phyloP scores from a whole-genome alignment of 306 rosid species.

The Prunus persica region Prunus_persica_NCBIv2 NC_034016.1:18572001-18572500 shows the following conservation, averaged over 20 bases:
- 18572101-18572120: constrained; percentile 94
- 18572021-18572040: constrained; percentile 84
- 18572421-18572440: neutral
- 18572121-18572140: neutral
- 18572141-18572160: neutral
- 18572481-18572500: neutral
- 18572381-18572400: neutral
- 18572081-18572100: constrained; percentile 98
- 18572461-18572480: neutral
- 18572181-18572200: neutral
- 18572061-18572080: constrained; percentile 97
- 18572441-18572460: neutral
- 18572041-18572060: constrained; percentile 79
- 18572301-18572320: neutral
- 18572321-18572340: neutral
- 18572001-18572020: constrained; percentile 99
- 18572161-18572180: neutral
- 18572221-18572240: neutral
- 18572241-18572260: neutral
- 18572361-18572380: neutral
- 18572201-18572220: neutral
- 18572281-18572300: neutral
- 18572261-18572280: neutral
- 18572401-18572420: neutral
- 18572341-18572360: neutral